Evolutionary conservation across 2,329 filamentous ascomycete genomes (phyloP), one percentile per base, ranked within the genome.

Genomic region (Microdochium trichocladiopsis): DNA sequence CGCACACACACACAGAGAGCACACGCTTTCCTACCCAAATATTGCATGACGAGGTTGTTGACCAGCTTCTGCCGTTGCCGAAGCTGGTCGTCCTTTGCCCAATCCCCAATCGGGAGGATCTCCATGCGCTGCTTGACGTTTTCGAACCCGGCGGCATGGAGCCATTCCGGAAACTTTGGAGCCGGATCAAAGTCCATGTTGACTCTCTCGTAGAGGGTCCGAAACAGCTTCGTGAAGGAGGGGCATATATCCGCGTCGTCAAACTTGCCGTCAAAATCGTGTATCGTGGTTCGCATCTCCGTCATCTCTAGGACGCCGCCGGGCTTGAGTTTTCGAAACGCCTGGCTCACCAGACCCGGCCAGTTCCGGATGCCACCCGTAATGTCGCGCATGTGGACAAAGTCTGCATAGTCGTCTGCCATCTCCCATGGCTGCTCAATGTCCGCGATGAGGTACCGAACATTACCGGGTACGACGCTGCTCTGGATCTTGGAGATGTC

Each of bases 361-460:
- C 71, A 75, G 53, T 74, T 67, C 24, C 63, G 63, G n/a, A 75
- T 61, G 48, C 77, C 78, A 0, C 71, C 73, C 9, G 70, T 71
- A 6, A 73, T 63, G n/a, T 71, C 69, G 41, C 73, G 69, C 52
- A 70, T 65, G 56, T 76, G 71, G 22, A 75, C 64, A 48, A 75
- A 72, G 58, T 76, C 73, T 51, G 69, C 51, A 16, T 61, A 63
- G 24, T 53, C 55, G 12, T 55, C 56, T 4, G 59, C 52, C 6
- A 60, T 60, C 3, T 62, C 63, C 73, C 72, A 75, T 3, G 63
- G 68, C 25, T 78, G 70, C 55, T 81, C 78, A 25, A 78, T 72
- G 60, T 86, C 80, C 60, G 79, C 78, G 37, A 85, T 74, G 53
- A 79, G 68, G 60, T 84, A 85, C 3, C 69, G 72, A 22, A 84